Conservation (phyloP, 805 yeast species). For the Candida maltosa region DNA sequence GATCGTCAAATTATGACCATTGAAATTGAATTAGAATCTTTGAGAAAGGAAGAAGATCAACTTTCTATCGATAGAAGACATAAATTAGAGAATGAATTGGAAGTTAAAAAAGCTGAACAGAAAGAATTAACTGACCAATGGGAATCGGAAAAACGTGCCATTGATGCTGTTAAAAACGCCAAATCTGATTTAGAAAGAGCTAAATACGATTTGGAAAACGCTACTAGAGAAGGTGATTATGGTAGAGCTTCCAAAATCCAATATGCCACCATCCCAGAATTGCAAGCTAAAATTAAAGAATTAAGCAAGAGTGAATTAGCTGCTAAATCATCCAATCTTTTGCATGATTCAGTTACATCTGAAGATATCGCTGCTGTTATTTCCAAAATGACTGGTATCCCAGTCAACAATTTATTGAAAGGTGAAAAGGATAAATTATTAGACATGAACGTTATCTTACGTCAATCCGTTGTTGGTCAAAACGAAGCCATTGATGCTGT, state of each 20-base stretch:
- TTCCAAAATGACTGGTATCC: conserved; percentile 93
- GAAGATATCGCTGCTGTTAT: conserved; percentile 93
- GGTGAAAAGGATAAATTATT: conserved; percentile 91
- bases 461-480: conserved; percentile 85
- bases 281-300: conserved; percentile 60
- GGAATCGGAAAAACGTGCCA: conserved; percentile 77
- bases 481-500: conserved; percentile 90
- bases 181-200: conserved; percentile 85
- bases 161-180: conserved; percentile 74
- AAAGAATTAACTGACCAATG: conserved; percentile 74
- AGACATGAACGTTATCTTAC: conserved; percentile 79
- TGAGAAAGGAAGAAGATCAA: conserved; percentile 88
- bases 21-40: conserved; percentile 90
- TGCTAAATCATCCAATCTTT: conserved; percentile 30
- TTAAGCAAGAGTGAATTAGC: conserved; percentile 33
- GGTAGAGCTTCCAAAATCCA: conserved; percentile 86
- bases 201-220: conserved; percentile 74
- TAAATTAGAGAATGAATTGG: conserved; percentile 68
- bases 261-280: conserved; percentile 79
- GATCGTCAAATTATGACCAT: conserved; percentile 91
- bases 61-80: conserved; percentile 74
- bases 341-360: conserved; percentile 90
- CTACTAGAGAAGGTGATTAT: conserved; percentile 82
- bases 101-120: conserved; percentile 60
- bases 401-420: conserved; percentile 83